A percentile compares a stretch with the other conserved stretches of the same genome.
These are phyloP conservation scores for Nothophoma quercina DNA, from an alignment of 2,329 filamentous ascomycete species.

Conservation along the genomic window DNA sequence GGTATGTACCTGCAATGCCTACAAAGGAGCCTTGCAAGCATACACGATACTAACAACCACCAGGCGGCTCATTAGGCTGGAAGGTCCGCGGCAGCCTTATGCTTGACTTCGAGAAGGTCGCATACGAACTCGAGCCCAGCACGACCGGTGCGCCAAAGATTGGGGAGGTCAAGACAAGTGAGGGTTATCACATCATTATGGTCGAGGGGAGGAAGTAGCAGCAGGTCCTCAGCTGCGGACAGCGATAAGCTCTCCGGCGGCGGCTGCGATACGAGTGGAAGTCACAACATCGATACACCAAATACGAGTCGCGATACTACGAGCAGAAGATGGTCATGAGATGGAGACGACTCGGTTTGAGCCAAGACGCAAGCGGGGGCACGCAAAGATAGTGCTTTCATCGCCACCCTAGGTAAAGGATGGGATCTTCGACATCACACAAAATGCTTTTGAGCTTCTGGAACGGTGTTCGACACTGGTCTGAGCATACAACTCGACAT, in stretches of 20 bases:
- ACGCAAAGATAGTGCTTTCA: no score
- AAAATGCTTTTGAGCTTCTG: no score
- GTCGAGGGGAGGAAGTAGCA: slow-evolving; percentile 69
- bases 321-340: background rate
- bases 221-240: background rate
- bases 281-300: background rate
- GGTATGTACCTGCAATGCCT: no score
- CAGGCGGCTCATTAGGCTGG: slow-evolving; percentile 75
- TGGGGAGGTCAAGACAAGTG: slow-evolving; percentile 75
- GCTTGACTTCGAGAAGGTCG: slow-evolving; percentile 74
- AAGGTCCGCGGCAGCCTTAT: slow-evolving; percentile 73
- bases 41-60: slow-evolving; percentile 43
- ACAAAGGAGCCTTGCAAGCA: no score
- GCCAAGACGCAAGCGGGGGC: background rate
- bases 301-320: background rate
- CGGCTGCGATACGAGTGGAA: background rate
- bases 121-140: slow-evolving; percentile 72
- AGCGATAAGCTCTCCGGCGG: background rate
- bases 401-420: no score
- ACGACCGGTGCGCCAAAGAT: slow-evolving; percentile 70
- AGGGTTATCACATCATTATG: slow-evolving; percentile 84
- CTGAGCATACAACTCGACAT: background rate
- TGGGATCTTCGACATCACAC: no score
- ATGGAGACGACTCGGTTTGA: background rate
- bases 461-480: no score